Conservation (phyloP, 768 basidiomycete species). For the Mycena polygramma region DNA sequence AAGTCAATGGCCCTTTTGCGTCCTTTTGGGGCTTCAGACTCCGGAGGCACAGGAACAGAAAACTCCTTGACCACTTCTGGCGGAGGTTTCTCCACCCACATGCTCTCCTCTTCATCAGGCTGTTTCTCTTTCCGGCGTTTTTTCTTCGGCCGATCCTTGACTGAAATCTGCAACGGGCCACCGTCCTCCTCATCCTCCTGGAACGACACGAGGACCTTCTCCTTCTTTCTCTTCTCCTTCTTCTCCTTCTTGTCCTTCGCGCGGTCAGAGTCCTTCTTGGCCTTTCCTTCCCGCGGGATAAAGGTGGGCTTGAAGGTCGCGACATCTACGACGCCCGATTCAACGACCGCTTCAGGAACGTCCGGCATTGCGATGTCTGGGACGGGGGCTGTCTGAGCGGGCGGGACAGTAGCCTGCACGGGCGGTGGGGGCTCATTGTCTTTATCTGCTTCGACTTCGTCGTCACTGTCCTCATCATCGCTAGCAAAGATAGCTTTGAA, state of each 20-base stretch:
- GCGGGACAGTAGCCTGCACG: constrained; percentile 26
- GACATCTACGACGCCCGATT: constrained; percentile 54
- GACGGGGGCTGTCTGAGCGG: constrained; percentile 34
- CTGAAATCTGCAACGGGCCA: constrained; percentile 41
- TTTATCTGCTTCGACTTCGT: constrained; percentile 63
- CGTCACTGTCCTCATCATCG: constrained; percentile 89
- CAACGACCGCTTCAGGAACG: constrained; percentile 9
- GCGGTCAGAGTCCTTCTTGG: constrained; percentile 45
- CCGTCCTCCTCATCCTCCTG: constrained; percentile 61
- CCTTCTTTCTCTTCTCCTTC: constrained; percentile 64
- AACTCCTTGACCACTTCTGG: constrained; percentile 60
- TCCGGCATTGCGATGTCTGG: constrained; percentile 19
- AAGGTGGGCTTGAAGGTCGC: constrained; percentile 93
- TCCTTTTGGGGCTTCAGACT: constrained; percentile 50
- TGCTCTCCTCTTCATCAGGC: constrained; percentile 63
- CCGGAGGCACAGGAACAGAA: constrained; percentile 11
- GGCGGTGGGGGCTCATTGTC: constrained; percentile 38
- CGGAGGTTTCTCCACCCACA: constrained; percentile 79
- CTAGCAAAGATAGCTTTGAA: constrained; percentile 99
- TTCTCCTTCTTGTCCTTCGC: constrained; percentile 53
- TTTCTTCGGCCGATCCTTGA: constrained; percentile 47
- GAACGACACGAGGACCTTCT: constrained; percentile 71
- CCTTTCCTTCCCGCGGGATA: constrained; percentile 71
- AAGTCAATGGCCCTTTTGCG: constrained; percentile 84
- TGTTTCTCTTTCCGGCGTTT: constrained; percentile 55